Percentiles rank a stretch among this genome's conserved stretches.
phyloP scores from a whole-genome alignment of 23 red algal species.

The Pyropia yezoensis region DNA sequence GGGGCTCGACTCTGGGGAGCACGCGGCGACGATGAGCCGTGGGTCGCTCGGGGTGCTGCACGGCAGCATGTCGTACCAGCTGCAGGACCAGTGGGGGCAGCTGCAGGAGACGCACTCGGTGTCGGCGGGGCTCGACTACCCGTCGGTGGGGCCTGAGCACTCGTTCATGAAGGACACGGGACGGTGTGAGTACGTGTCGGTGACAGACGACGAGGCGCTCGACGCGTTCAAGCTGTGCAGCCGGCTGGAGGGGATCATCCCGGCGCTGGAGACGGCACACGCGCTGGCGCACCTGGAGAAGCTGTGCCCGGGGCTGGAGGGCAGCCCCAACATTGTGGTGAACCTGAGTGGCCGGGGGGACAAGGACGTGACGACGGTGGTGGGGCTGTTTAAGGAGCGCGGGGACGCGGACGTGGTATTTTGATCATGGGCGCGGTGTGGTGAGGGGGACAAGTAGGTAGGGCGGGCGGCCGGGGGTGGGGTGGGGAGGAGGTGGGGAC shows the following conservation, averaged over 20 bases:
- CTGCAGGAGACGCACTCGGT: slow-evolving; percentile 89
- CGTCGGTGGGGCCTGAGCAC: slow-evolving; percentile 94
- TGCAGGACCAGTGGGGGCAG: slow-evolving; percentile 82
- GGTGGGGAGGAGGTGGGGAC: neutral
- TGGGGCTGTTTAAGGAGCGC: slow-evolving; percentile 38
- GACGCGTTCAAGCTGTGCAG: slow-evolving; percentile 83
- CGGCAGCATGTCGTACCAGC: slow-evolving; percentile 90
- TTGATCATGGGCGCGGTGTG: too few species aligned
- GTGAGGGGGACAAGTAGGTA: too few species aligned
- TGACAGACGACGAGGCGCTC: slow-evolving; percentile 91
- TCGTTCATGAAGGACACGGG: slow-evolving; percentile 78
- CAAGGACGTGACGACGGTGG: slow-evolving; percentile 86
- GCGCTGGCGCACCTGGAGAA: slow-evolving; percentile 81
- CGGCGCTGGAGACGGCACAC: slow-evolving; percentile 92
- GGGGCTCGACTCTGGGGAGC: slow-evolving; percentile 56
- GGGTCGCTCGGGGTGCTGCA: slow-evolving; percentile 86
- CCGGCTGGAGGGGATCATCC: slow-evolving; percentile 88
- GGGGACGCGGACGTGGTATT: slow-evolving; percentile 31
- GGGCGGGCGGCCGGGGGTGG: too few species aligned
- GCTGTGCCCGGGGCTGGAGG: slow-evolving; percentile 55
- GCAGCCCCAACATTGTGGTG: slow-evolving; percentile 70
- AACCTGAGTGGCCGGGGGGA: slow-evolving; percentile 86
- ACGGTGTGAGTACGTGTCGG: slow-evolving; percentile 67
- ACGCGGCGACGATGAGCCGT: slow-evolving; percentile 88
- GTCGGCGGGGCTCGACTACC: slow-evolving; percentile 93